Percentiles rank a stretch among this genome's conserved stretches.
Evolutionary conservation across 257 asterid genomes (phyloP).

Genomic region (Scutellaria baicalensis): DNA sequence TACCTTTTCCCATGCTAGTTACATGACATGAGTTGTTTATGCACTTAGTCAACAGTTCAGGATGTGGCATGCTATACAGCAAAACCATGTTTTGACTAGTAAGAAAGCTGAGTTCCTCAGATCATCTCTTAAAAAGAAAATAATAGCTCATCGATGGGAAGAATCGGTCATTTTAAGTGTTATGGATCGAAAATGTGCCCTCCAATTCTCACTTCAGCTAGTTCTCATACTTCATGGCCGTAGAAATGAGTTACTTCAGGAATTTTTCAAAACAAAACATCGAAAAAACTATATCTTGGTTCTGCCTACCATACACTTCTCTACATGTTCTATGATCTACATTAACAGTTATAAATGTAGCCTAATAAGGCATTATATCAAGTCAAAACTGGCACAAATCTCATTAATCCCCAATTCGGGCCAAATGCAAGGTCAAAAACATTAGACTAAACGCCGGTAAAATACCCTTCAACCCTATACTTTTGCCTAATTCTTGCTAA

Average conservation of each 20-base stretch:
- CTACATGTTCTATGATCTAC: background rate
- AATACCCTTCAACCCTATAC: background rate
- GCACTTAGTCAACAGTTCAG: background rate
- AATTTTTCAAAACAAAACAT: background rate
- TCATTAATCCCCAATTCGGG: background rate
- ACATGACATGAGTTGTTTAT: background rate
- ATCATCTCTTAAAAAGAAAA: background rate
- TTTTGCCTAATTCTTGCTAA: background rate
- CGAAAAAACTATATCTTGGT: background rate
- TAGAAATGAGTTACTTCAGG: background rate
- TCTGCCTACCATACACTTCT: background rate
- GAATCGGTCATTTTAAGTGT: background rate
- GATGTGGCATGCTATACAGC: background rate
- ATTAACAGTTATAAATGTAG: background rate
- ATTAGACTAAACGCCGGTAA: background rate
- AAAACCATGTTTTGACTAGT: background rate
- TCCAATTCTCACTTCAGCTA: background rate
- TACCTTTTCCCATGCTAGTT: background rate
- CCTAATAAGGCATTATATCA: background rate
- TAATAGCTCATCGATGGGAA: background rate
- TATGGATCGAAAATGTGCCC: background rate
- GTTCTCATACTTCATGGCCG: background rate
- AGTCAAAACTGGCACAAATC: background rate
- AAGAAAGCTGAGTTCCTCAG: background rate
- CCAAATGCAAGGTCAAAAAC: background rate